Evolutionary conservation across 176 grass and related monocot genomes (phyloP).

Genomic region (Aechmea fasciata): DNA sequence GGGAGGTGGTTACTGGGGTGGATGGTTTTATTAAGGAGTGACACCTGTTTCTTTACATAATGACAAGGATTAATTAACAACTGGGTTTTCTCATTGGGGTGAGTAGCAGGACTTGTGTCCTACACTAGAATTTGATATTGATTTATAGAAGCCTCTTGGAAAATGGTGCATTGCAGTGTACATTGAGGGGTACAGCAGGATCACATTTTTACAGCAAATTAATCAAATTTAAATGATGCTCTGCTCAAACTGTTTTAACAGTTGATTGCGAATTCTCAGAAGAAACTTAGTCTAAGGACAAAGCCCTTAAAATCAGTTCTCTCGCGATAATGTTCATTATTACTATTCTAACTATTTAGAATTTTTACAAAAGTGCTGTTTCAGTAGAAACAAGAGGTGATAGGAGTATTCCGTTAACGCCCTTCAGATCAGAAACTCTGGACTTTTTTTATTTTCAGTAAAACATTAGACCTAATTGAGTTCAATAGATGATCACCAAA

Average conservation of each 20-base stretch:
- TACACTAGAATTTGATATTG: background rate
- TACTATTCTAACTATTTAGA: too few relatives aligned
- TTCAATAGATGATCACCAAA: background rate
- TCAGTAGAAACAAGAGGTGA: too few relatives aligned
- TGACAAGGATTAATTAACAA: slow-evolving; percentile 5
- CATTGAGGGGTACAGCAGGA: background rate
- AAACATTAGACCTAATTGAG: background rate
- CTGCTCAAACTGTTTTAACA: too few relatives aligned
- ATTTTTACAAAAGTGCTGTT: too few relatives aligned
- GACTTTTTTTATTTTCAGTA: background rate
- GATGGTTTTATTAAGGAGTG: background rate
- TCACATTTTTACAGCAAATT: too few relatives aligned
- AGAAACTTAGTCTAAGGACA: too few relatives aligned
- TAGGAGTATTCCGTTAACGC: too few relatives aligned
- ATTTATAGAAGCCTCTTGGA: background rate
- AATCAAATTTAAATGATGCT: too few relatives aligned
- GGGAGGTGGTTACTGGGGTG: background rate
- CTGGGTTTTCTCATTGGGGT: background rate
- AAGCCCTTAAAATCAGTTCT: too few relatives aligned
- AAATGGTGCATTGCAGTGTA: background rate
- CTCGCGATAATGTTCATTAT: too few relatives aligned
- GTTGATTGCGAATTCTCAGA: too few relatives aligned
- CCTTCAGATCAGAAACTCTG: too few relatives aligned
- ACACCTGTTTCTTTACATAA: slow-evolving; percentile 1
- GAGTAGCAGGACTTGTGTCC: background rate